Percentiles rank a stretch among this genome's conserved stretches.
Evolutionary conservation across 331 rosid genomes (phyloP).

Genomic region (Erythrophleum ivorense): DNA sequence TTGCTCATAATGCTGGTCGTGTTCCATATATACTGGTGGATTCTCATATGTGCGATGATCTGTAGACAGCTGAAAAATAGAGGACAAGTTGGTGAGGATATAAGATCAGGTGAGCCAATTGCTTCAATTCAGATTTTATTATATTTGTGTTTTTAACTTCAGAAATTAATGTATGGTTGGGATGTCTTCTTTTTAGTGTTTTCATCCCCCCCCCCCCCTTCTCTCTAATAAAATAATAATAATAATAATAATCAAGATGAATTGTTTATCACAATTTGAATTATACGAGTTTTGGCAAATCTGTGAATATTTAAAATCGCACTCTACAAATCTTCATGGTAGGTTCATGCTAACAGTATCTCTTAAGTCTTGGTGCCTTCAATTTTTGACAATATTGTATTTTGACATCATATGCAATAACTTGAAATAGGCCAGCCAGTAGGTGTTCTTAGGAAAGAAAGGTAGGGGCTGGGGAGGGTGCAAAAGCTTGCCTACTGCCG

Average conservation of each 20-base stretch:
- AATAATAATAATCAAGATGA: neutral
- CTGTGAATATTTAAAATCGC: neutral
- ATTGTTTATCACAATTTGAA: neutral
- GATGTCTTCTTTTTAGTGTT: slow-evolving; percentile 10
- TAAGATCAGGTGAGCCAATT: slow-evolving; percentile 85
- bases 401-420: neutral
- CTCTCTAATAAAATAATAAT: neutral
- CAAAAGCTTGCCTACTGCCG: neutral
- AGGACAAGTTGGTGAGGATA: slow-evolving; percentile 97
- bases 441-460: neutral
- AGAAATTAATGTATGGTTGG: slow-evolving; percentile 24
- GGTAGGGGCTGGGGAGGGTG: neutral
- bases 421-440: neutral
- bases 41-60: slow-evolving; percentile 88
- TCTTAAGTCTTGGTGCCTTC: neutral
- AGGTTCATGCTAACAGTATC: neutral
- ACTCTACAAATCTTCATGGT: neutral
- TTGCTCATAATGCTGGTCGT: slow-evolving; percentile 81
- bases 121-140: slow-evolving; percentile 18
- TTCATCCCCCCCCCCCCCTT: too few species aligned
- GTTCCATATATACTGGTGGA: slow-evolving; percentile 99
- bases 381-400: neutral
- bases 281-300: neutral
- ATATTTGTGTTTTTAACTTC: slow-evolving; percentile 22
- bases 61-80: slow-evolving; percentile 81